Percentiles rank a stretch among this genome's conserved stretches.
Evolutionary conservation across 352 stramenopile species (phyloP).

Genomic region (Sclerospora graminicola): DNA sequence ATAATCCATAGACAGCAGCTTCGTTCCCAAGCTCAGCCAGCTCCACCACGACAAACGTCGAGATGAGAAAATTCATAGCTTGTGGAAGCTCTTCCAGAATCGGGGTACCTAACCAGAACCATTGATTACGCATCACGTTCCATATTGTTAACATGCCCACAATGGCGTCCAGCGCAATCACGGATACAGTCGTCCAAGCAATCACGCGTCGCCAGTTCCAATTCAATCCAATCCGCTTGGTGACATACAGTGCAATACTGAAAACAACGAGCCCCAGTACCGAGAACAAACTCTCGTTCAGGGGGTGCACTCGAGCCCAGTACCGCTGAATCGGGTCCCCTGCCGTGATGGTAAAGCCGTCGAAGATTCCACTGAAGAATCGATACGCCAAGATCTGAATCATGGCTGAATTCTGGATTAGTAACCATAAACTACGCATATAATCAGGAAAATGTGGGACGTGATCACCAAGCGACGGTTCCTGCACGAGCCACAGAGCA

Average conservation of each 20-base stretch:
- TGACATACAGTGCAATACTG: conserved; percentile 27
- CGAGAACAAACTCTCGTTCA: conserved; percentile 22
- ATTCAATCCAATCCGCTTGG: conserved; percentile 29
- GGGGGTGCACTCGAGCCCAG: conserved; percentile 25
- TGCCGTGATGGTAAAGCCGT: conserved; percentile 26
- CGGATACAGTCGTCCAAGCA: conserved; percentile 22
- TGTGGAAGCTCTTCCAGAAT: conserved; percentile 38
- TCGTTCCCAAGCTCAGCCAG: conserved; percentile 45
- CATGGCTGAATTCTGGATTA: conserved; percentile 34
- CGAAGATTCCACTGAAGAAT: conserved; percentile 39
- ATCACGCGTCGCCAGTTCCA: conserved; percentile 43
- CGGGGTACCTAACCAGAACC: conserved; percentile 48
- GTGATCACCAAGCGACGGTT: conserved; percentile 15
- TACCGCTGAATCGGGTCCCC: conserved; percentile 24
- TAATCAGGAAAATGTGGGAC: conserved; percentile 16
- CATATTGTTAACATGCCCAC: conserved; percentile 30
- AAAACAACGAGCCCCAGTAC: conserved; percentile 23
- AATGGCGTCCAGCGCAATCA: conserved; percentile 30
- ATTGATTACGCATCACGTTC: conserved; percentile 46
- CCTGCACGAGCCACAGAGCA: conserved; percentile 24
- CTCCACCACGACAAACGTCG: conserved; percentile 50
- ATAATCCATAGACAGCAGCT: conserved; percentile 39
- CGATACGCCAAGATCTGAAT: conserved; percentile 41
- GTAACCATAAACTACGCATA: conserved; percentile 21
- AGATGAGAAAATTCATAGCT: conserved; percentile 38